Base-by-base conservation (phyloP, 2,329 filamentous ascomycete species). In the Helotiales sp. region DNA sequence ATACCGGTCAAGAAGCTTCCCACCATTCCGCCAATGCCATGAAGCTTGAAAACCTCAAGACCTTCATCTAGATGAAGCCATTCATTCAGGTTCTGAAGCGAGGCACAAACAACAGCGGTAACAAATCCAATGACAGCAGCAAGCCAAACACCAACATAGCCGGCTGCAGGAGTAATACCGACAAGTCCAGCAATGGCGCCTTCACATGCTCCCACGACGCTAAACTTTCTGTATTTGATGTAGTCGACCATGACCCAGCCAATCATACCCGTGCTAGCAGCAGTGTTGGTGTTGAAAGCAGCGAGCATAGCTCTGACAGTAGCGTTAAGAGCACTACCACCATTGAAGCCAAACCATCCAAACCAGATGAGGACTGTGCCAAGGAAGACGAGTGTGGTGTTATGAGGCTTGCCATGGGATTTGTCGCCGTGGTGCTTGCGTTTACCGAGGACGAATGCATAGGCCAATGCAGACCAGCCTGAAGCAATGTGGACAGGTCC, bases 331-430 rank as follows among this genome's bases (percentile, higher is more conserved):
- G 81, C 79, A 44, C 71, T 77, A 17, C 71, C 77, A 59, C 81
- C 79, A 58, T 82, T 82, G 68, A 82, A 82, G 0, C 77, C 79
- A 52, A 81, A 79, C 79, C 80, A 82, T 1, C 81, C 84, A 59
- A 87, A 85, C 84, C 84, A 88, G 59, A 88, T 86, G 38, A 88
- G 74, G 1, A 85, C 75, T 0, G 84, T 88, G 1, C 85, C 85
- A 2, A 88, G 76, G 63, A 84, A 85, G 63, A 88, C 83, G 1
- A 88, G 76, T 0, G 83, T 80, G 0, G 84, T 81, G 69, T 86
- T 87, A 68, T 88, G 84, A 1, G 84, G 79, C 68, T 82, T 84
- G 47, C 76, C 74, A 63, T 81, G 79, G 25, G 75, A 72, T 59
- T 77, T 75, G 54, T 79, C 76, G 49, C 77, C 76, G 40, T 73